Percentiles rank a stretch among this genome's conserved stretches.
These are phyloP conservation scores for Hyparrhenia diplandra DNA, from an alignment of 176 grass and related monocot genomes.

Conservation along the genomic window DNA sequence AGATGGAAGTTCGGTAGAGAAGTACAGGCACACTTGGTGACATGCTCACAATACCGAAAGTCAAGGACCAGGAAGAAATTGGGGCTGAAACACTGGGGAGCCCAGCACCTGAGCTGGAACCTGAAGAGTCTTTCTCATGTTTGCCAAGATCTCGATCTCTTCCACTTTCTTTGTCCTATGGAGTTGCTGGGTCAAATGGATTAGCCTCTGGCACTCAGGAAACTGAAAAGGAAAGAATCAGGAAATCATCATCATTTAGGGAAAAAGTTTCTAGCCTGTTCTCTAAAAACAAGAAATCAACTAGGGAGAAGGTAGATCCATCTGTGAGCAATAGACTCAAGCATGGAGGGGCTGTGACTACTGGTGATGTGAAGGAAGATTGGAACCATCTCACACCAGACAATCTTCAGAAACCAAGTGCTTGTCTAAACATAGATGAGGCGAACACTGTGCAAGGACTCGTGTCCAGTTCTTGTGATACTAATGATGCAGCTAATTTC, in stretches of 20 bases:
- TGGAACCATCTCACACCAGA: slow-evolving; percentile 19
- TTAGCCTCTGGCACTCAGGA: slow-evolving; percentile 24
- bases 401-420: slow-evolving; percentile 9
- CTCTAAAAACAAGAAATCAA: slow-evolving; percentile 64
- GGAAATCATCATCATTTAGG: slow-evolving; percentile 63
- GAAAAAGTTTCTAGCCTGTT: slow-evolving; percentile 80
- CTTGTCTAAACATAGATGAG: slow-evolving; percentile 13
- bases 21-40: slow-evolving; percentile 74
- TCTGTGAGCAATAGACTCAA: slow-evolving; percentile 22
- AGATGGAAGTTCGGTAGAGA: slow-evolving; percentile 48
- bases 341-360: background rate
- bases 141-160: slow-evolving; percentile 72
- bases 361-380: slow-evolving; percentile 10
- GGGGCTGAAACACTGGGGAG: slow-evolving; percentile 16
- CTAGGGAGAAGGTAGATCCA: slow-evolving; percentile 24
- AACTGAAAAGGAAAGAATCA: slow-evolving; percentile 50
- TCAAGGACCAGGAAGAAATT: slow-evolving; percentile 40
- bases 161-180: slow-evolving; percentile 55
- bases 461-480: slow-evolving; percentile 31
- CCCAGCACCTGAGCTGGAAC: slow-evolving; percentile 26
- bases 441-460: slow-evolving; percentile 9
- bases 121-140: slow-evolving; percentile 29
- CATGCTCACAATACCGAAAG: slow-evolving; percentile 75
- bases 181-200: slow-evolving; percentile 28
- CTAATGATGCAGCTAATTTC: slow-evolving; percentile 18